These are phyloP conservation scores for Botrytis squamosa DNA, from an alignment of 2,329 filamentous ascomycete species.

Conservation along the genomic window DNA sequence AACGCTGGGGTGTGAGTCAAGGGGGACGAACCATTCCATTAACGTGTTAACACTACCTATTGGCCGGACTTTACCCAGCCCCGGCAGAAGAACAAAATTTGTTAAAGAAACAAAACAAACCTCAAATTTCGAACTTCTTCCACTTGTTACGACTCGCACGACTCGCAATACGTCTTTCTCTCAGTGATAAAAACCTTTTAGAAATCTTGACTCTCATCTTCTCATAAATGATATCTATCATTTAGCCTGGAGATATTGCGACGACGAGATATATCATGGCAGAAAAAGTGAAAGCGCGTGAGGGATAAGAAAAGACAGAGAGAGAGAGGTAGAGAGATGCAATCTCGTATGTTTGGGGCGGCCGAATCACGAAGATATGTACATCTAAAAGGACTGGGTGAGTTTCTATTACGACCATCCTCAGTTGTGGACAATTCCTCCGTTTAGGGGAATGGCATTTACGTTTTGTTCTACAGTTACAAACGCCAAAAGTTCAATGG, in stretches of 20 bases:
- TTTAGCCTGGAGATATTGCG: not conserved
- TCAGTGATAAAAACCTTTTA: not conserved
- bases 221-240: not conserved
- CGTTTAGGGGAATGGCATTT: not conserved
- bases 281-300: not conserved
- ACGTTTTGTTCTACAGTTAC: not conserved
- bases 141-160: not conserved
- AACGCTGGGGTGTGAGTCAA: not conserved
- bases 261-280: not conserved
- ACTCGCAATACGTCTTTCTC: not conserved
- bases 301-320: not conserved
- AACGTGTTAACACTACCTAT: not conserved
- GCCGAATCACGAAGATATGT: not conserved
- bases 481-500: not conserved
- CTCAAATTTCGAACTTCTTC: not conserved
- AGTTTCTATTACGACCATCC: no score
- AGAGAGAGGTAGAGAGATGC: not conserved
- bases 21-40: not conserved
- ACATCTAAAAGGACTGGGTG: not conserved
- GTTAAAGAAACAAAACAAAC: not conserved
- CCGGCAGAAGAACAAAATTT: not conserved
- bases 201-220: not conserved
- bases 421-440: not conserved
- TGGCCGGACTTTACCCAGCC: not conserved
- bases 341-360: not conserved